Base-by-base conservation (phyloP, 176 grass and related monocot species). In the Eremochloa ophiuroides region DNA sequence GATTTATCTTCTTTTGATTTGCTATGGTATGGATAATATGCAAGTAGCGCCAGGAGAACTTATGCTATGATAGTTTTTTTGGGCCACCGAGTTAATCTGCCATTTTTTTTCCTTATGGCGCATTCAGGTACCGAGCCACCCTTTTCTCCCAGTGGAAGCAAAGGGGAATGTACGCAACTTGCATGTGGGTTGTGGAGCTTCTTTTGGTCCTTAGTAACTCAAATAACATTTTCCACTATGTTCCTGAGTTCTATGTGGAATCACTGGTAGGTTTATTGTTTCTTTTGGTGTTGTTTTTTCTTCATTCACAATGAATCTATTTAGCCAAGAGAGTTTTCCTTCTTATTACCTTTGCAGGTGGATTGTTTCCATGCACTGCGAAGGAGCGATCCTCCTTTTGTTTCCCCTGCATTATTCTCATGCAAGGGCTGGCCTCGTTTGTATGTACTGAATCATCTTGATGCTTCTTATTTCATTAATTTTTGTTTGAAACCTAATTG, bases 101-200 rank as follows among this genome's bases (percentile, higher is more conserved):
- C 6, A 13, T 11, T 61, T 46, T 1, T 37, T 34, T 35, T 53
- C 30, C n/a, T 63, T 78, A 69, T 61, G 41, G 3, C 47, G 44
- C 44, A 72, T 87, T 56, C 77, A 96, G 93, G 93, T 96, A 96
- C 31, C 88, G 90, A 53, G 87, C 87, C 40, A 91, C 93, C 75
- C 86, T 93, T 82, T 96, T 96, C 87, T 93, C 93, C 63, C 77
- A 68, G 65, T 96, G 93, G 93, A 96, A 96, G 83, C 88, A 92
- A 77, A 93, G 93, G 74, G 93, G 93, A 87, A 93, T 96, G 93
- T 96, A 96, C 71, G 93, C 93, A 88, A 83, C 90, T 71, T 96
- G 93, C 85, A 96, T 93, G 90, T 96, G 93, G 93, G 83, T 91
- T 50, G 90, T 96, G 73, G 93, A 96, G 35, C 84, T 96, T 70